Percentiles rank a stretch among this genome's conserved stretches.
Conservation (phyloP, 768 basidiomycete genomes). For the Pulveroboletus ravenelii region DNA sequence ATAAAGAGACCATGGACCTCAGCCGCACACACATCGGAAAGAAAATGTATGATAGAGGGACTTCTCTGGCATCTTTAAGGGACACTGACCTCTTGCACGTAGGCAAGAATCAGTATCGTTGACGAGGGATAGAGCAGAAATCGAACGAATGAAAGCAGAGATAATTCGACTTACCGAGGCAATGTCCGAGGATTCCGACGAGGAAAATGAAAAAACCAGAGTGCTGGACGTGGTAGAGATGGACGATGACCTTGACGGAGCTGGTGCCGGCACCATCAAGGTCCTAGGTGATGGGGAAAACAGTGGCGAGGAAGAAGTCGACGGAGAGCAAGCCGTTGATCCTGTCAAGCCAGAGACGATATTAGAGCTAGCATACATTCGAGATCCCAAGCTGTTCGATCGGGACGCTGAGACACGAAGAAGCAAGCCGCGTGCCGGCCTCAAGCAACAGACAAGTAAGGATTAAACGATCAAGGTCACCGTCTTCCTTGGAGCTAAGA, state of each 20-base stretch:
- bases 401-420: constrained; percentile 69
- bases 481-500: not conserved
- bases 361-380: constrained; percentile 73
- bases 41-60: constrained; percentile 42
- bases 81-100: constrained; percentile 3
- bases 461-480: not conserved
- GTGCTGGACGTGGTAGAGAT: constrained; percentile 34
- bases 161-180: constrained; percentile 75
- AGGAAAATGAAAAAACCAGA: constrained; percentile 33
- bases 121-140: constrained; percentile 52
- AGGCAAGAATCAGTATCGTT: constrained; percentile 45
- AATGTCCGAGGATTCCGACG: constrained; percentile 53
- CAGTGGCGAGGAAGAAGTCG: constrained; percentile 36
- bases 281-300: constrained; percentile 58
- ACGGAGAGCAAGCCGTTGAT: constrained; percentile 23
- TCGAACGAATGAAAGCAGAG: constrained; percentile 77
- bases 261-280: constrained; percentile 38
- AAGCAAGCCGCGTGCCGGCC: constrained; percentile 58
- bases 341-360: constrained; percentile 49
- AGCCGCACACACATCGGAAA: constrained; percentile 58
- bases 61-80: not conserved
- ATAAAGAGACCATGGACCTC: constrained; percentile 66
- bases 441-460: constrained; percentile 66
- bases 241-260: constrained; percentile 53
- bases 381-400: constrained; percentile 71